Base-by-base conservation (phyloP, 176 grass and related monocot species). In the Olyra latifolia region DNA sequence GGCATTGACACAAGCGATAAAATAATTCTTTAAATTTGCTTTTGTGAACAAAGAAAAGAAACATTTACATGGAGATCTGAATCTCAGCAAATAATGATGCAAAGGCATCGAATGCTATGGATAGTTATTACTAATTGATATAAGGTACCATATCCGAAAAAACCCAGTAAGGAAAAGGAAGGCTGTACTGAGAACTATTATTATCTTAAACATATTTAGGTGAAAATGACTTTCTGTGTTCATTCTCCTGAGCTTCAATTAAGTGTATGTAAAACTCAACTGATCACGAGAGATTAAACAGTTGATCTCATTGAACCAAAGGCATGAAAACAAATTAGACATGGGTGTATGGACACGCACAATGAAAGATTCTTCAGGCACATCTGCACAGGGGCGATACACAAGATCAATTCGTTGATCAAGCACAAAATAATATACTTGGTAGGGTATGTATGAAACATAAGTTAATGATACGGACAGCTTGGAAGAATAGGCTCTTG, bases 271-370 rank as follows among this genome's bases (percentile, higher is more conserved):
- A 87, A 94, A 94, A 84, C 95, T 94, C 89, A 94, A 67, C 40
- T 98, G 95, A 88, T 94, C 95, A 53, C 88, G 87, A 41, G 90
- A 98, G 4, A 89, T 92, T 74, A 94, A 98, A 62, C 83, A 82
- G 67, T 94, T 86, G 24, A 94, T 83, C 81, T 91, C 92, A 77
- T 94, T 98, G 88, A 94, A 94, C 92, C 95, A 98, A 81, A 98
- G 95, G 45, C 92, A 98, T 69, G 92, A 94, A 87, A 98, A 98
- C 70, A 98, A 87, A 87, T 98, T 98, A 55, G 92, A 98, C 83
- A 94, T 98, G 12, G 89, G 90, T 54, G 95, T 92, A 83, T 98
- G 92, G 7, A 85, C 85, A 82, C 88, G 87, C 52, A 94, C 90
- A 78, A 98, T 92, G 83, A 98, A 94, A 52, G 92, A 98, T 74